Evolutionary conservation across 2,329 filamentous ascomycete species (phyloP).

Genomic region (Monosporascus cannonballus): DNA sequence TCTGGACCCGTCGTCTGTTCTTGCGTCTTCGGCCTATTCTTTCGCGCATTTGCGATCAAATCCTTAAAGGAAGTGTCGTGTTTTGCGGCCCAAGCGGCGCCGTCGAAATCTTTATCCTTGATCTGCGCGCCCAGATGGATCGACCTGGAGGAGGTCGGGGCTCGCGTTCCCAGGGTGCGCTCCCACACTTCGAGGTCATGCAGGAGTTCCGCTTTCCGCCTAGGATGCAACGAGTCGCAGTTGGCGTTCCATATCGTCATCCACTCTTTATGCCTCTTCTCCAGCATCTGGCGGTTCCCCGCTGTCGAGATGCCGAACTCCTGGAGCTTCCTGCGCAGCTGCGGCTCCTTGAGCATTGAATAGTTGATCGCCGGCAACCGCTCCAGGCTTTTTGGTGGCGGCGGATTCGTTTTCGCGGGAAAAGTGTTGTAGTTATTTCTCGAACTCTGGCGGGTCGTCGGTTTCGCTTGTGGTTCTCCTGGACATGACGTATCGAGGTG

Average conservation of each 20-base stretch:
- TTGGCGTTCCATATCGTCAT: conserved; percentile 96
- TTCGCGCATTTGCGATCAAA: conserved; percentile 70
- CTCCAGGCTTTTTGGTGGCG: conserved; percentile 40
- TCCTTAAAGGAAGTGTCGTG: conserved; percentile 73
- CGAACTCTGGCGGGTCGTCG: conserved; percentile 1
- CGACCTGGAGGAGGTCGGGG: conserved; percentile 32
- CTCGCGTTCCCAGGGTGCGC: conserved; percentile 64
- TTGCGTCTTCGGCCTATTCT: conserved; percentile 40
- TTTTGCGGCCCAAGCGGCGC: conserved; percentile 63
- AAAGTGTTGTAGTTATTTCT: conserved; percentile 10
- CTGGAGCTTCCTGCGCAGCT: conserved; percentile 71
- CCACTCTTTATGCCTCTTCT: conserved; percentile 86
- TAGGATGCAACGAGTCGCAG: conserved; percentile 74
- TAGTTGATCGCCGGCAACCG: conserved; percentile 80
- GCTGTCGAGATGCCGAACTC: conserved; percentile 71
- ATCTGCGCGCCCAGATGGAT: conserved; percentile 45
- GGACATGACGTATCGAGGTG: conserved; percentile 66
- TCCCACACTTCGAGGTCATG: conserved; percentile 85
- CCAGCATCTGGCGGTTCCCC: conserved; percentile 64
- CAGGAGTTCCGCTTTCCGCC: conserved; percentile 63
- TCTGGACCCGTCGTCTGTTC: conserved; percentile 17
- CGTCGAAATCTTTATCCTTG: conserved; percentile 86
- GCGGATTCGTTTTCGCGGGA: conserved; percentile 9
- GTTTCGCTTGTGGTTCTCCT: conserved; percentile 29
- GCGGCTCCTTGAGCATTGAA: conserved; percentile 72